Evolutionary conservation across 805 yeast species (phyloP).

Genomic region (Yarrowia sp.): DNA sequence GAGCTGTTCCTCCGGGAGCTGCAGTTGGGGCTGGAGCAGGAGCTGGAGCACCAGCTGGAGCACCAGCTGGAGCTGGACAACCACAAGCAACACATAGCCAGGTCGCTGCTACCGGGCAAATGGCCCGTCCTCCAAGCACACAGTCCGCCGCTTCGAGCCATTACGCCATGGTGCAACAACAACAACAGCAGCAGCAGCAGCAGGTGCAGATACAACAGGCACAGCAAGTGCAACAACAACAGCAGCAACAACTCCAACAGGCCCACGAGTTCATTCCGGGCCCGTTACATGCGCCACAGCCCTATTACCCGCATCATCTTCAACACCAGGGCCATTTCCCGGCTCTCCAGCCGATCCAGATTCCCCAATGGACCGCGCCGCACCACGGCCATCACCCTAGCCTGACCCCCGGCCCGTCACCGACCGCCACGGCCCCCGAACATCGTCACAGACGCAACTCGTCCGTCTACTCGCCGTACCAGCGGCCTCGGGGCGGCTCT

Average conservation of each 20-base stretch:
- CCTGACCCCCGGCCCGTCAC: conserved; percentile 8
- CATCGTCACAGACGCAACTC: conserved; percentile 16
- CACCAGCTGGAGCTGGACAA: too few relatives aligned
- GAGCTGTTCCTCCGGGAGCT: too few relatives aligned
- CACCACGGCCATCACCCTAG: conserved; percentile 20
- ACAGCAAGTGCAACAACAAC: neutral
- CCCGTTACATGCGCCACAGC: conserved; percentile 5
- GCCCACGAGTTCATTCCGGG: conserved; percentile 2
- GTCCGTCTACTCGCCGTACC: conserved; percentile 17
- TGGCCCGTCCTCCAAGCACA: neutral
- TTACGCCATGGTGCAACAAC: neutral
- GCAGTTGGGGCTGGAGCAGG: too few relatives aligned
- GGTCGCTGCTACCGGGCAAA: neutral
- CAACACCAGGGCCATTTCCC: neutral
- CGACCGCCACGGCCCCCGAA: conserved; percentile 10
- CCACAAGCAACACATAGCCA: neutral
- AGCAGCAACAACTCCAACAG: neutral
- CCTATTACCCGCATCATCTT: conserved; percentile 19
- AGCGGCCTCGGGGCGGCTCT: conserved; percentile 18
- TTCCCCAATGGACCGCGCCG: conserved; percentile 17
- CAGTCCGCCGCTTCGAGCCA: neutral
- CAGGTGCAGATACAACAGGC: too few relatives aligned
- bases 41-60: too few relatives aligned
- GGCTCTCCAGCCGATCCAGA: conserved; percentile 15
- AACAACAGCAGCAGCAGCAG: neutral